phyloP scores from a whole-genome alignment of 139 green algal species.

The Edaphochlamys debaryana region DNA sequence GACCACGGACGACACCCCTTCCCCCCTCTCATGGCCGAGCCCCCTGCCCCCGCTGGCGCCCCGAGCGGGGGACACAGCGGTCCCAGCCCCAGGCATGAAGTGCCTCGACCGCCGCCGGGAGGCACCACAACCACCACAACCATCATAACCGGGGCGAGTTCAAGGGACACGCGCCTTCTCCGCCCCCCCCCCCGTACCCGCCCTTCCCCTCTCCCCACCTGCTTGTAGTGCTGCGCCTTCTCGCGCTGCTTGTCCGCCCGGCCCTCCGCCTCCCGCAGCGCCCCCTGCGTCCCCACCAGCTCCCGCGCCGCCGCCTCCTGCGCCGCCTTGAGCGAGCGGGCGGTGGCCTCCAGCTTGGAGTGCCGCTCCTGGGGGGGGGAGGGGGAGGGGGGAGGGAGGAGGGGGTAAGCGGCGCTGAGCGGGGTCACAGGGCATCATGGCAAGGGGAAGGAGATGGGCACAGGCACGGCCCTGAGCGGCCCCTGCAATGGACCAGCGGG shows the following conservation, averaged over 20 bases:
- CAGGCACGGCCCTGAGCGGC: too few relatives aligned
- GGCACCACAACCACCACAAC: too few relatives aligned
- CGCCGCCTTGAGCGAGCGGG: slow-evolving; percentile 2
- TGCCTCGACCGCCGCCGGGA: too few relatives aligned
- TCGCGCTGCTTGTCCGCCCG: slow-evolving; percentile 31
- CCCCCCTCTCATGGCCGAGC: too few relatives aligned
- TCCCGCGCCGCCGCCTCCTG: slow-evolving; percentile 24
- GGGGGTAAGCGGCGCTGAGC: background rate
- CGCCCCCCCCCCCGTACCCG: background rate
- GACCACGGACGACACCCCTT: too few relatives aligned
- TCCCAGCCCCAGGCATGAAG: too few relatives aligned
- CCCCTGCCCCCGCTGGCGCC: too few relatives aligned
- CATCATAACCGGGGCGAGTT: too few relatives aligned
- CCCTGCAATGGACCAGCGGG: too few relatives aligned
- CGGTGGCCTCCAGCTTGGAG: slow-evolving; percentile 29
- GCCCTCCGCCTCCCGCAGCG: slow-evolving; percentile 16
- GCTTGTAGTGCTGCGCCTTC: slow-evolving; percentile 36
- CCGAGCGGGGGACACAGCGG: too few relatives aligned
- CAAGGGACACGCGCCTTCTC: too few relatives aligned
- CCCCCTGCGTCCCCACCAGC: slow-evolving; percentile 17
- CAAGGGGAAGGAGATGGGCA: too few relatives aligned
- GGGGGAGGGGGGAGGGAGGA: background rate
- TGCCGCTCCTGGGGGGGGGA: background rate
- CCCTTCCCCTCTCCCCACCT: background rate
- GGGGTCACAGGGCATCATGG: background rate